These are phyloP conservation scores for Paramecium sonneborni DNA, from an alignment of 73 alveolate species.

Conservation along the genomic window DNA sequence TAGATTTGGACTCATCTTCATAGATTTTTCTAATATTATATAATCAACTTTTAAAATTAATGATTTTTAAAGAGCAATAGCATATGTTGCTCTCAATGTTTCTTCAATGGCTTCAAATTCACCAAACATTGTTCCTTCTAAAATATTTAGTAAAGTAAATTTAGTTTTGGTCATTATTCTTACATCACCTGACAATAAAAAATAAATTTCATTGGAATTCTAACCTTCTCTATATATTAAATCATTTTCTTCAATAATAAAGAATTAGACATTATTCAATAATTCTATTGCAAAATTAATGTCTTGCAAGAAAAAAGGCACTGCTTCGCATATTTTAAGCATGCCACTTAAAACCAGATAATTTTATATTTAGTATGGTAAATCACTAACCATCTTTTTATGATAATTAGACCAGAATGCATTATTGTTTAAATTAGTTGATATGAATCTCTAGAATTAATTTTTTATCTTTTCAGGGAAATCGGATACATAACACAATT, in stretches of 20 bases:
- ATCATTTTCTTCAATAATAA: not conserved
- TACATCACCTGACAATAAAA: slow-evolving; percentile 6
- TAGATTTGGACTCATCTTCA: not conserved
- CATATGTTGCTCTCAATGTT: slow-evolving; percentile 16
- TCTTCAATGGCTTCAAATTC: slow-evolving; percentile 49
- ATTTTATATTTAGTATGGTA: slow-evolving; percentile 9
- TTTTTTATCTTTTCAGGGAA: slow-evolving; percentile 10
- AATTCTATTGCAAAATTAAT: not conserved
- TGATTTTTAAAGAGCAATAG: not conserved
- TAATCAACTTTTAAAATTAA: not conserved
- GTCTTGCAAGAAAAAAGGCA: not conserved
- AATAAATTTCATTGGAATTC: slow-evolving; percentile 14
- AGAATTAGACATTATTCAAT: not conserved
- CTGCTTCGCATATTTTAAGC: not conserved
- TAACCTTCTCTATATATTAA: slow-evolving; percentile 21
- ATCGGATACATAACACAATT: not conserved
- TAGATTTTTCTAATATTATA: not conserved
- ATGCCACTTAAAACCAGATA: not conserved
- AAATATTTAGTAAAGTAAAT: not conserved
- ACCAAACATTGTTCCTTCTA: slow-evolving; percentile 39
- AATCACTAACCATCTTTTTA: slow-evolving; percentile 1
- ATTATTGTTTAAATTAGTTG: slow-evolving; percentile 6
- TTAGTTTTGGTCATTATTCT: not conserved
- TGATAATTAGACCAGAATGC: not conserved
- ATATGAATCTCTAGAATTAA: not conserved